Conservation (phyloP, 1,139 yeast species). For the Suhomyces kunorum region DNA sequence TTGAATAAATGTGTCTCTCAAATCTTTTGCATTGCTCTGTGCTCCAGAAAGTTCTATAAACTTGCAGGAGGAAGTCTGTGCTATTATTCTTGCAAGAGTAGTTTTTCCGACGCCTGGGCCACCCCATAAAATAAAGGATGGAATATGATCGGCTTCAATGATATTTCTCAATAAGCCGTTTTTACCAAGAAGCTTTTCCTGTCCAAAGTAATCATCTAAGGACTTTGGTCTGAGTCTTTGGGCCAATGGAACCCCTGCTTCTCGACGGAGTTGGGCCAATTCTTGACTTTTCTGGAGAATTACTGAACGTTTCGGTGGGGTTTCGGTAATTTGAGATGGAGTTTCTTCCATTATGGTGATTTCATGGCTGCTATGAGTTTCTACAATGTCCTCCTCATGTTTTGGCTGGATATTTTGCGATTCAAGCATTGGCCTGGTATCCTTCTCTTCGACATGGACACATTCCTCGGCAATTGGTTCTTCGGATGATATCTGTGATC, state of each 20-base stretch:
- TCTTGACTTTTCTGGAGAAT: slow-evolving; percentile 13
- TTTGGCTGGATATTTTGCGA: background rate
- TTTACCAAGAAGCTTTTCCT: slow-evolving; percentile 74
- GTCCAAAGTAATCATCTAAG: slow-evolving; percentile 82
- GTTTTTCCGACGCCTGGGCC: slow-evolving; percentile 97
- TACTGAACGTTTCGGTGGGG: slow-evolving; percentile 5
- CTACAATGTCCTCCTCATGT: background rate
- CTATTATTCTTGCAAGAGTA: slow-evolving; percentile 64
- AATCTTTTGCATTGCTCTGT: slow-evolving; percentile 66
- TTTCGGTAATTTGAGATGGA: background rate
- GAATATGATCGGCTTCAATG: slow-evolving; percentile 61
- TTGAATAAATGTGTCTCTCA: slow-evolving; percentile 70
- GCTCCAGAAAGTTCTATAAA: slow-evolving; percentile 90
- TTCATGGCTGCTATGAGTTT: no score
- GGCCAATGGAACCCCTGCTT: slow-evolving; percentile 70
- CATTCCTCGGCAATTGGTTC: slow-evolving; percentile 2
- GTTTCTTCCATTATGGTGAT: background rate
- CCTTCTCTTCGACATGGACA: background rate
- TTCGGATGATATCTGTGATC: background rate
- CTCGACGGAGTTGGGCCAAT: slow-evolving; percentile 39
- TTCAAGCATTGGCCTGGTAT: background rate
- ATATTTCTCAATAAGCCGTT: slow-evolving; percentile 73
- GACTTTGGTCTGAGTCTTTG: slow-evolving; percentile 79
- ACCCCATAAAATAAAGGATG: slow-evolving; percentile 94
- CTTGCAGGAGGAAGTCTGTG: slow-evolving; percentile 49